Evolutionary conservation across 1,284 basidiomycete genomes (phyloP), one percentile per base, ranked within the genome.

Genomic region (Xerocomus nothofagi): DNA sequence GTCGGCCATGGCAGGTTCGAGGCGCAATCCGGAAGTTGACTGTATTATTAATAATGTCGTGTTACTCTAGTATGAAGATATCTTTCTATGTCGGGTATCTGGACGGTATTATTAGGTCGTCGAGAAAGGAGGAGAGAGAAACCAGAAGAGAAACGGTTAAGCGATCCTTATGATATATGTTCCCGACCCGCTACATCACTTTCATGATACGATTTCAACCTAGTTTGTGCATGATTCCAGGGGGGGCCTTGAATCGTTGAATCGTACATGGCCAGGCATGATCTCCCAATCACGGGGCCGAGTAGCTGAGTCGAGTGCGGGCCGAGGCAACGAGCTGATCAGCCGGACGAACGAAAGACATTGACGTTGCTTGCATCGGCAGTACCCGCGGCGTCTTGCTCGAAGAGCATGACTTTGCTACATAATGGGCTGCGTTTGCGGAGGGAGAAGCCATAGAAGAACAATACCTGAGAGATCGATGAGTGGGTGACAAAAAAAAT

Each of bases 381-480:
- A 1, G 31, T 30, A 11, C 17, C 36, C 18, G 26, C 9, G 37
- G 23, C 21, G 27, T 30, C 40, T 30, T 55, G 39, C 11, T 56
- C 47, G 4, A 32, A 18, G 39, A 71, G 65, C 55, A 70, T 61
- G 12, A 78, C 66, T 50, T 65, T 65, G 12, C 72, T 63, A 29
- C 82, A 81, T 56, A 88, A 79, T 57, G 72, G 78, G 58, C 84
- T 88, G 12, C 71, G 70, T 36, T 69, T 69, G 8, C 87, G 78
- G 50, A 88, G 85, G 9, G 63, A 58, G 3, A 83, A 77, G 0
- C 86, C 87, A 51, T 77, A 82, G 47, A 77, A 78, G 59, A 84
- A 82, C n/a, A 88, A 65, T 0, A 81, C 65, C 81, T 63, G 21
- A 15, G 8, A 21, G 12, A 23, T 36, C n/a, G n/a, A 15, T 27